Conservation (phyloP, 2,329 filamentous ascomycete genomes). For the Calonectria crousiana region DNA sequence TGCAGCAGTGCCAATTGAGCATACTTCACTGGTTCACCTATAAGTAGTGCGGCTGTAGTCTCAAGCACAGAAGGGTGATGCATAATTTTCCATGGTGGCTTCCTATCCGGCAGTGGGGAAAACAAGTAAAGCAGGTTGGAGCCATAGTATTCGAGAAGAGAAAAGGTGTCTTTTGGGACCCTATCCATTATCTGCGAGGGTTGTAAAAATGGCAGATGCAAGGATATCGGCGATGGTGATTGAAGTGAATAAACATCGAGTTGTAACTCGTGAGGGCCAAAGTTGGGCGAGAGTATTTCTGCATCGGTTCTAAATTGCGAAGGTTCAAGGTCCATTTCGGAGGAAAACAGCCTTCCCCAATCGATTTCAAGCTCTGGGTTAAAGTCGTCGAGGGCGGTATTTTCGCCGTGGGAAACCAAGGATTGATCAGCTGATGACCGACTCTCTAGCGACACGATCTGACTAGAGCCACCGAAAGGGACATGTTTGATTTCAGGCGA, state of each 20-base stretch:
- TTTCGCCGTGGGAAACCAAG: neutral
- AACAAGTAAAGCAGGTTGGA: neutral
- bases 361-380: neutral
- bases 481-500: neutral
- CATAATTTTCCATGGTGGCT: neutral
- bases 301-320: neutral
- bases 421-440: neutral
- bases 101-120: neutral
- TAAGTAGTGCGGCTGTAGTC: neutral
- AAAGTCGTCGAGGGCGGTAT: neutral
- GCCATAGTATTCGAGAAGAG: neutral
- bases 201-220: neutral
- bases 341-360: neutral
- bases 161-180: neutral
- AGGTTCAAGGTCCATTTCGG: neutral
- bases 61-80: neutral
- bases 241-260: neutral
- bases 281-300: neutral
- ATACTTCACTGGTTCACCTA: neutral
- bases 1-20: neutral
- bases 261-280: neutral
- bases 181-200: neutral
- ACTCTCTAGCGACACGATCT: neutral
- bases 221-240: neutral
- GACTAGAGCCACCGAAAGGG: neutral